A percentile compares a stretch with the other conserved stretches of the same genome.
phyloP scores from a whole-genome alignment of 2,329 filamentous ascomycete species.

The Fusarium brachygibbosum region DNA sequence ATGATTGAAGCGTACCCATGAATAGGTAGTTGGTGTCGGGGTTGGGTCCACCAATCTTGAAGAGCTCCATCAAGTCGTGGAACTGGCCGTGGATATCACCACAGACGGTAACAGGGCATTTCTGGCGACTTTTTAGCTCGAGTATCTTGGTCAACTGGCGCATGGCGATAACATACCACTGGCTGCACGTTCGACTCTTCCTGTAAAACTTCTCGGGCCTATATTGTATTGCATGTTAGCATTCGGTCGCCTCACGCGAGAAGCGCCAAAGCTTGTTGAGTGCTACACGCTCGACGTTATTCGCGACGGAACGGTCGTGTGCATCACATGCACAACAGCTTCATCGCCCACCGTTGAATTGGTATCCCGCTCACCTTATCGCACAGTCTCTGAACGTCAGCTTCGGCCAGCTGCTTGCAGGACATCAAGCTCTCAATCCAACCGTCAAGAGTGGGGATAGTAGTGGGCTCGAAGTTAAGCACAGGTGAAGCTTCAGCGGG shows the following conservation, averaged over 20 bases:
- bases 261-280: constrained; percentile 25
- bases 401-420: constrained; percentile 97
- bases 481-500: constrained; percentile 82
- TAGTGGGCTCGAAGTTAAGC: constrained; percentile 79
- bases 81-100: constrained; percentile 99
- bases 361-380: constrained; percentile 79
- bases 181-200: constrained; percentile 99
- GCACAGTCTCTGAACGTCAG: constrained; percentile 95
- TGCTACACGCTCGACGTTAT: constrained; percentile 23
- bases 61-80: constrained; percentile 98
- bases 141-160: constrained; percentile 28
- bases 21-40: constrained; percentile 99
- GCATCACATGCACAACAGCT: constrained; percentile 3
- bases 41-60: constrained; percentile 98
- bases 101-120: constrained; percentile 98
- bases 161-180: constrained; percentile 75
- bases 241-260: constrained; percentile 51
- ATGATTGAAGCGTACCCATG: constrained; percentile 77
- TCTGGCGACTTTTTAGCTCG: constrained; percentile 66
- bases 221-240: constrained; percentile 51
- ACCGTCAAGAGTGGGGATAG: constrained; percentile 92
- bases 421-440: constrained; percentile 99
- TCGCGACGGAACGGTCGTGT: constrained; percentile 2
- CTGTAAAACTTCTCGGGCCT: constrained; percentile 96
- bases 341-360: background rate